Base-by-base conservation (phyloP, 345 rosid species). In the Boechera stricta region DNA sequence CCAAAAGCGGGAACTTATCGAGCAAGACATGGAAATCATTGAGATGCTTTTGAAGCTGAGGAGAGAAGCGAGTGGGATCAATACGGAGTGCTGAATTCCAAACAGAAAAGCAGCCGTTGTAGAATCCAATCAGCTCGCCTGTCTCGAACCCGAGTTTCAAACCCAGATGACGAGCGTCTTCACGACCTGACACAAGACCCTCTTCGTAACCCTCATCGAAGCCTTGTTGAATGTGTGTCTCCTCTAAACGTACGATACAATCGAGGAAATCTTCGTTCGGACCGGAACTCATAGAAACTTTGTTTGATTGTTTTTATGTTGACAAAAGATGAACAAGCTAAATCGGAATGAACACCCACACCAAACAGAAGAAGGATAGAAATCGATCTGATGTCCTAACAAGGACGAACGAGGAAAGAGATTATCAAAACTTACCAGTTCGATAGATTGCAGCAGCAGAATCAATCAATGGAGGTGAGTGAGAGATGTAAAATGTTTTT, bases 111-210 rank as follows among this genome's bases (percentile, higher is more conserved):
- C 97, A 94, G 55, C 97, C 95, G 44, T 72, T 80, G 84, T 94
- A 92, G 84, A 94, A 84, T 1, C 97, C 97, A 13, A 89, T 52
- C 33, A 90, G 91, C 82, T 94, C 95, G 9, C 97, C 97, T 11
- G 82, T 79, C 51, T 86, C 97, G 77, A 89, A 90, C 36, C 99
- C 99, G 13, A 88, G 85, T 66, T 80, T 82, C 29, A 77, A 67
- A 64, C 84, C 97, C 10, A 75, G 64, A 66, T 75, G 73, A 41
- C 80, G 83, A 32, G 80, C 80, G 49, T 90, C 98, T 69, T 90
- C 88, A 38, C 73, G 75, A 28, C 97, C 98, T 3, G 86, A 33
- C 18, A 61, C 71, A 10, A 85, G 57, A 35, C 98, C 97, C 63
- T 81, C 80, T 52, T 44, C 59, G 82, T 78, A 81, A 28, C 90